Base-by-base conservation (phyloP, 1,284 basidiomycete species). In the Sporisorium iseilematis-ciliati region DNA sequence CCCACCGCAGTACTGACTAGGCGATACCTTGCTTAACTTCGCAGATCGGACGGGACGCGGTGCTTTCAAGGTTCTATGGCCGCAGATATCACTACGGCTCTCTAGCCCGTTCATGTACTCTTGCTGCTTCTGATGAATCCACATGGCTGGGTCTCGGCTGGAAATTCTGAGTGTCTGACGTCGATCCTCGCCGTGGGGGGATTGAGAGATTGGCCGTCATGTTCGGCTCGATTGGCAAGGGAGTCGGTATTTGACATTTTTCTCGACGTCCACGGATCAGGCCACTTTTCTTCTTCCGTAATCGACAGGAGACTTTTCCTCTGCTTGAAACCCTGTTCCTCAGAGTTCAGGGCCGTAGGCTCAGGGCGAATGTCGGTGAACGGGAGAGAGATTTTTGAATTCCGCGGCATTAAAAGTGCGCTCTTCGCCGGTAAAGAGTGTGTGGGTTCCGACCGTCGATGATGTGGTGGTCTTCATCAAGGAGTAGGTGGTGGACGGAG, bases 1-100 rank as follows among this genome's bases (percentile, higher is more conserved):
- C n/a, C n/a, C n/a, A n/a, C n/a, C n/a, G n/a, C n/a, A 90, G 90
- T 91, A 91, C 91, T 91, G 90, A 91, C 90, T 90, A 86, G 88
- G 90, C 90, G 89, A 90, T 89, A 91, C 90, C 89, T 88, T 88
- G 89, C 88, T 91, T 91, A 90, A 90, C 90, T 91, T 88, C 89
- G 89, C 90, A 91, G 90, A 91, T 91, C 90, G 86, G 90, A 91
- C 90, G 89, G 90, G 90, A 91, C 91, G 90, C 89, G 89, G 90
- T 91, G 89, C 89, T 91, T 91, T 91, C 90, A 89, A 87, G 89
- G 89, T 90, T 90, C 90, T 90, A 90, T 91, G 90, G 90, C 90
- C 90, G 88, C 90, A 89, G 90, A 90, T 90, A 55, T 33, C 40
- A 7, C 8, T 18, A 3, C 11, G n/a, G 3, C 40, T 18, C 3